Evolutionary conservation across 2,329 filamentous ascomycete genomes (phyloP).

Genomic region (Arthroderma uncinatum): DNA sequence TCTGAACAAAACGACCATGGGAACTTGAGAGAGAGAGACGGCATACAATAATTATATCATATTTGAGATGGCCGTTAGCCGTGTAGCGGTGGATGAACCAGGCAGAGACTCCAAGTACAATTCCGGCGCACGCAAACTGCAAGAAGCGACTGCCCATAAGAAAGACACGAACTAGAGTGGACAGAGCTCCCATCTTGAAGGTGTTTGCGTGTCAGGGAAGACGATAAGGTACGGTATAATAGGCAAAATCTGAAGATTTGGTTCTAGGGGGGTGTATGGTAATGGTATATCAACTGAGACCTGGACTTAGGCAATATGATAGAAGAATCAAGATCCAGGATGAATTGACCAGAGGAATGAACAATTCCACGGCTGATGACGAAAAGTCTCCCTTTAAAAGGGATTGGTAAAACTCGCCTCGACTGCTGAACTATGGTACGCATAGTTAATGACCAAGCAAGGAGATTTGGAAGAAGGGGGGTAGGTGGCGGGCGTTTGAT

Average conservation of each 20-base stretch:
- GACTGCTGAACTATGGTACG: not conserved
- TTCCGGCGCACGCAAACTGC: constrained; percentile 31
- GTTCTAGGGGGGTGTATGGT: not conserved
- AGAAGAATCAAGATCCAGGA: not conserved
- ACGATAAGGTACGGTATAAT: not conserved
- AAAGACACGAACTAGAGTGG: constrained; percentile 1
- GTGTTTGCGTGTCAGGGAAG: not conserved
- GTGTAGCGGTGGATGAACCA: constrained; percentile 29
- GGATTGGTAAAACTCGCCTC: not conserved
- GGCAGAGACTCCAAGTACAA: constrained; percentile 33
- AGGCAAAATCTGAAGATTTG: not conserved
- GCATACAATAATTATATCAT: constrained; percentile 32
- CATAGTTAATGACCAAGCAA: not conserved
- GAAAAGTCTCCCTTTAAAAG: constrained; percentile 1
- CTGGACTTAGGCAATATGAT: not conserved
- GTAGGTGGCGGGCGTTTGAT: not conserved
- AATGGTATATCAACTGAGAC: not conserved
- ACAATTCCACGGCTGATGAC: not conserved
- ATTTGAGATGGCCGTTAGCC: constrained; percentile 28
- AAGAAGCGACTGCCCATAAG: constrained; percentile 17
- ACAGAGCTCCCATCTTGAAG: not conserved
- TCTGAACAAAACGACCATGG: no score
- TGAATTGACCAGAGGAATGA: not conserved
- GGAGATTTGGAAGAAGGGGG: not conserved
- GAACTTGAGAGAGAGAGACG: not conserved